phyloP scores from a whole-genome alignment of 2,329 filamentous ascomycete genomes.

The Fusarium udum region DNA sequence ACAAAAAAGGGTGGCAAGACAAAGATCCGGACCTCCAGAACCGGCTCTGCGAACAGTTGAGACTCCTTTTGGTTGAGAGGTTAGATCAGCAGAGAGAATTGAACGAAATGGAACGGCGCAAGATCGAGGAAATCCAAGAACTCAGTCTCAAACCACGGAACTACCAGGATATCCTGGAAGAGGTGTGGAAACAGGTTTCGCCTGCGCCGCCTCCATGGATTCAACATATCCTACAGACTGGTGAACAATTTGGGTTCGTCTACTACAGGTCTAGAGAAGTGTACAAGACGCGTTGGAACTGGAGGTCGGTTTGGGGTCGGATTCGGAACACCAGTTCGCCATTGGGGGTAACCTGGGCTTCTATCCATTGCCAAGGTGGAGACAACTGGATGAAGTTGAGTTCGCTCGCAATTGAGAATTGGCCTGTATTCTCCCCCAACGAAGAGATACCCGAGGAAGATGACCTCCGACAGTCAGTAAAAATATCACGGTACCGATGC shows the following conservation, averaged over 20 bases:
- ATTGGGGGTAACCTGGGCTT: neutral
- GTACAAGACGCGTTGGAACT: neutral
- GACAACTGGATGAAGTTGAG: neutral
- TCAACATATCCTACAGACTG: slow-evolving; percentile 6
- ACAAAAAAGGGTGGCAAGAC: neutral
- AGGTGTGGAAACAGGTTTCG: slow-evolving; percentile 20
- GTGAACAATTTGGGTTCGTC: slow-evolving; percentile 23
- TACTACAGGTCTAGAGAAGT: slow-evolving; percentile 24
- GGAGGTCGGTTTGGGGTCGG: neutral
- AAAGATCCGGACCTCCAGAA: neutral
- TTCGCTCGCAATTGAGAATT: neutral
- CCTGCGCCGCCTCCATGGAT: slow-evolving; percentile 31
- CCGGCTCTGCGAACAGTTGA: neutral
- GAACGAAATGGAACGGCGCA: neutral
- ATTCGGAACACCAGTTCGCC: neutral
- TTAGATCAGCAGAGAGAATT: fast-evolving
- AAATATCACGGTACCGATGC: neutral
- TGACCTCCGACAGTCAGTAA: slow-evolving; percentile 12
- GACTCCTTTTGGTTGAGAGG: neutral
- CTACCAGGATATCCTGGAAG: neutral
- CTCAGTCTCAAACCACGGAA: neutral
- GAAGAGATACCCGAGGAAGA: slow-evolving; percentile 15
- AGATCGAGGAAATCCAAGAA: neutral
- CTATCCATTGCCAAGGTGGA: slow-evolving; percentile 15
- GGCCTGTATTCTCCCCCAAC: slow-evolving; percentile 17